phyloP scores from a whole-genome alignment of 257 asterid species.

The Solanum habrochaites region DNA sequence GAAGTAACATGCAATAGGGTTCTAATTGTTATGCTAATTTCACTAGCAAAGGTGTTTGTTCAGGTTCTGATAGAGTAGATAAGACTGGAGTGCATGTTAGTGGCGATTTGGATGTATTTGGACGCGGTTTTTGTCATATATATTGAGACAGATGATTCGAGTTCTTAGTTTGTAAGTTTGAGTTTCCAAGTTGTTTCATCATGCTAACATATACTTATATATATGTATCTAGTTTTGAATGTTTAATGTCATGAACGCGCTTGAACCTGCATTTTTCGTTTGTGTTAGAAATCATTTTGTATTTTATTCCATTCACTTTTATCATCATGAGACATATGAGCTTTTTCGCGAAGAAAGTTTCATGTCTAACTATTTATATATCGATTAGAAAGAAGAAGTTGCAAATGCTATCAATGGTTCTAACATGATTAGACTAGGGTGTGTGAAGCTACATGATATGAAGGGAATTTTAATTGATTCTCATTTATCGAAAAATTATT shows the following conservation, averaged over 20 bases:
- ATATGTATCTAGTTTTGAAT: not conserved
- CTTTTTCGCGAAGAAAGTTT: too few relatives aligned
- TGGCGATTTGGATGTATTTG: slow-evolving; percentile 21
- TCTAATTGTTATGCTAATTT: slow-evolving; percentile 24
- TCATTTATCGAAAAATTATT: too few relatives aligned
- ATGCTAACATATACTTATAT: too few relatives aligned
- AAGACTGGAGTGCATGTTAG: slow-evolving; percentile 50
- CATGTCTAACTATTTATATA: too few relatives aligned
- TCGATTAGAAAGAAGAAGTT: too few relatives aligned
- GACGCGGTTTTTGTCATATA: slow-evolving; percentile 35
- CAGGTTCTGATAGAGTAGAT: slow-evolving; percentile 68
- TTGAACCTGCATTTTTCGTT: not conserved
- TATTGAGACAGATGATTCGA: slow-evolving; percentile 9
- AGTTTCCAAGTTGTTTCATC: not conserved
- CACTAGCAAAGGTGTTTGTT: slow-evolving; percentile 42
- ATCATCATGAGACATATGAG: too few relatives aligned
- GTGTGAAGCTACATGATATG: too few relatives aligned
- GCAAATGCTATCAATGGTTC: too few relatives aligned
- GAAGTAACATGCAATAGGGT: slow-evolving; percentile 14
- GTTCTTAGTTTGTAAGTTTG: not conserved
- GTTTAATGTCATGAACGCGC: not conserved
- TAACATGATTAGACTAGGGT: too few relatives aligned
- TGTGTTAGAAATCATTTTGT: not conserved
- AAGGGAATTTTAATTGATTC: too few relatives aligned
- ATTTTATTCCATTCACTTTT: not conserved